Evolutionary conservation across 2,329 filamentous ascomycete species (phyloP), one percentile per base, ranked within the genome.

Genomic region (Albophoma yamanashiensis): DNA sequence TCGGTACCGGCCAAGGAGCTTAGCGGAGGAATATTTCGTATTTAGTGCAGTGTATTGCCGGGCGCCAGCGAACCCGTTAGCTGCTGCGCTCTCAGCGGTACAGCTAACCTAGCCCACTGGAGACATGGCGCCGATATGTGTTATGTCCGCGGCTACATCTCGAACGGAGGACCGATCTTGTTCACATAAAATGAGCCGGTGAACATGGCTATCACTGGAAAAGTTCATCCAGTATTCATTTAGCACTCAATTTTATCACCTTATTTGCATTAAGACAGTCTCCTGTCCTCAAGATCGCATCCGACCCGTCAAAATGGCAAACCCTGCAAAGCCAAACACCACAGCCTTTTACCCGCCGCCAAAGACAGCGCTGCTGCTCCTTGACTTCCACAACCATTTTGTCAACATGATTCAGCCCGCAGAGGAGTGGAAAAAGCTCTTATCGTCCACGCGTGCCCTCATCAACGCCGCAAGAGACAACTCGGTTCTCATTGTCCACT

Each of bases 351-450:
- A 63, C 38, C 42, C 63, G 20, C 58, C 61, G 27, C 40, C 60
- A 22, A 38, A 61, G 34, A 63, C 62, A 27, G 60, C 61, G 6
- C 59, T 64, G 14, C 57, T 63, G 4, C 45, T 64, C 6, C 57
- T 64, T 25, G 63, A 63, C 58, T 64, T 61, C 40, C 59, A 63
- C 20, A 59, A 61, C 45, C n/a, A 45, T 22, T 53, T 62, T 9
- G 45, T 64, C 39, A 58, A 60, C 36, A 60, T 58, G 55, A 61
- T 63, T n/a, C 53, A 58, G 25, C 61, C 61, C 20, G 25, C 39
- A 1, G 59, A 61, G 4, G 34, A 45, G 36, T 31, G 58, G 47
- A 34, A 31, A 14, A 55, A 57, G 25, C 43, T 65, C 27, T 27
- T 64, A 17, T 53, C 57, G 8, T 55, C 63, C 6, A 58, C 58